A percentile compares a stretch with the other conserved stretches of the same genome.
These are phyloP conservation scores for Camellia granthamiana DNA, from an alignment of 148 eudicot genomes.

Conservation along the genomic window DNA sequence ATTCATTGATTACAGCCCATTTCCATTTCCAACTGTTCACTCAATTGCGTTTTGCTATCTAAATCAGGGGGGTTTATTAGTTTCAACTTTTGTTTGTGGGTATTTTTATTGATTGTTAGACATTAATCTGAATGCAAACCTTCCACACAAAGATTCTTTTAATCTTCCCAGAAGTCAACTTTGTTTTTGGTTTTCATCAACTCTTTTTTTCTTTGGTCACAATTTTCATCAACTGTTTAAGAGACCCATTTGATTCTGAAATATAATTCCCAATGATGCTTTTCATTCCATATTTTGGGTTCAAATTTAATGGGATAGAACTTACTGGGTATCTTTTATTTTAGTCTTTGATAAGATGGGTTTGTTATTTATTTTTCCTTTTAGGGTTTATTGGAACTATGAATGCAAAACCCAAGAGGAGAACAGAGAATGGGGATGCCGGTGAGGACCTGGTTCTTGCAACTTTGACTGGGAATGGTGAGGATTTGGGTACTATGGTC, in stretches of 20 bases:
- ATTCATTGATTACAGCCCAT: neutral
- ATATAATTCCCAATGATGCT: neutral
- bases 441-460: conserved; percentile 83
- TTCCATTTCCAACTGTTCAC: neutral
- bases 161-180: neutral
- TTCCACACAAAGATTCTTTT: neutral
- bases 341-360: neutral
- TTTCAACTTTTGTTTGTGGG: neutral
- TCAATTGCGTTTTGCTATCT: neutral
- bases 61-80: neutral
- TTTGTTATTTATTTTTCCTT: conserved; percentile 7
- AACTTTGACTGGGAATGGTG: conserved; percentile 80
- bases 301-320: neutral
- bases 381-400: conserved; percentile 30
- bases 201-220: too few relatives aligned
- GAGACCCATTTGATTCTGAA: neutral
- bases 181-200: neutral
- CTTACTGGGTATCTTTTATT: neutral
- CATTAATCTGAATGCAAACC: neutral
- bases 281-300: neutral
- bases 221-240: neutral
- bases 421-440: conserved; percentile 75
- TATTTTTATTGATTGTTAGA: neutral
- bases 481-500: conserved; percentile 87
- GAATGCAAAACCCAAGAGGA: conserved; percentile 69